phyloP scores from a whole-genome alignment of 768 basidiomycete species.

The Russula vinacea region DNA sequence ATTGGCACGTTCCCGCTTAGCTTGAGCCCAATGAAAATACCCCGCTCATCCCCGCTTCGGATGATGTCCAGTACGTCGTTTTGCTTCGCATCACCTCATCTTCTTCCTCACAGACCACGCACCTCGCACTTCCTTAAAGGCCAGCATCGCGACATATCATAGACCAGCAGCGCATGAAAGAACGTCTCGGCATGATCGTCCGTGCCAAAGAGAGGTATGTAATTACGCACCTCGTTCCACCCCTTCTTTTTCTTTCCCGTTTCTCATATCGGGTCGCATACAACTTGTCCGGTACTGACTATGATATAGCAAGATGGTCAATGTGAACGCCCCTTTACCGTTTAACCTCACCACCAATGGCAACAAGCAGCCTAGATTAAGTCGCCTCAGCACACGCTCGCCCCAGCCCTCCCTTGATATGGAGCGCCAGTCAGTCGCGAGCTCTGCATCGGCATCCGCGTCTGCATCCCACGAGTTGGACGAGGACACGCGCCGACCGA shows the following conservation, averaged over 20 bases:
- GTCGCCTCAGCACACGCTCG: constrained; percentile 29
- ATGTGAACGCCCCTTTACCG: constrained; percentile 56
- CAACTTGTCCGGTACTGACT: background rate
- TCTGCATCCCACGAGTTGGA: constrained; percentile 36
- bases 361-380: constrained; percentile 21
- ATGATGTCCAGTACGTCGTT: constrained; percentile 34
- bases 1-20: constrained; percentile 7
- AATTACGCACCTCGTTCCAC: constrained; percentile 25
- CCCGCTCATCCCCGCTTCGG: constrained; percentile 36
- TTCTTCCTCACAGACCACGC: background rate
- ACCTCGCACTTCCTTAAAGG: background rate
- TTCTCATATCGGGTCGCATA: background rate
- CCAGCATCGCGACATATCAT: constrained; percentile 32
- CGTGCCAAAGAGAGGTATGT: constrained; percentile 63
- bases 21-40: constrained; percentile 36
- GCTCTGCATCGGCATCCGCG: constrained; percentile 35
- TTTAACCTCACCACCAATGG: constrained; percentile 50
- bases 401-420: constrained; percentile 35
- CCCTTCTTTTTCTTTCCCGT: background rate
- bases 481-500: constrained; percentile 33
- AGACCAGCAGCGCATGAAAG: constrained; percentile 51
- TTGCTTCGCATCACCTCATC: background rate
- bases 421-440: constrained; percentile 32
- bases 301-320: constrained; percentile 61
- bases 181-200: constrained; percentile 53